Evolutionary conservation across 225 moss, liverwort and hornwort species (phyloP).

Genomic region (Rhytidiadelphus loreus): DNA sequence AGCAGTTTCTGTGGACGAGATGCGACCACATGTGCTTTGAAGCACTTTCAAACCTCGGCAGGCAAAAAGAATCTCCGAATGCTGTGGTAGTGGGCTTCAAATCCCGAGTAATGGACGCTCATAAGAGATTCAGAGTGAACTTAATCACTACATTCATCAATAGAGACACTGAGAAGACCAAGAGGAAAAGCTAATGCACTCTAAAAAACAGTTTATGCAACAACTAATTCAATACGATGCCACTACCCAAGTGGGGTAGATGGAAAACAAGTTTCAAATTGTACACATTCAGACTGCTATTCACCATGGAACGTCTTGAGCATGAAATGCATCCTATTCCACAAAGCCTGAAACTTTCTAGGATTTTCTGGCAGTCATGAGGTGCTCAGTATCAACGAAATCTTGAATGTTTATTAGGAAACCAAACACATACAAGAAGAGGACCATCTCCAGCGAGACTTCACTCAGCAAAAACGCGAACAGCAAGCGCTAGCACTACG

Average conservation of each 20-base stretch:
- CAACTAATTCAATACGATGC: background rate
- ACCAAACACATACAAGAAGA: background rate
- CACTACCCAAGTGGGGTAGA: background rate
- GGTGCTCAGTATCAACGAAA: background rate
- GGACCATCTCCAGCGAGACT: conserved; percentile 15
- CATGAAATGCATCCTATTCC: background rate
- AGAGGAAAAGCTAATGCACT: background rate
- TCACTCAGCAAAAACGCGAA: conserved; percentile 19
- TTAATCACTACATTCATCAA: background rate
- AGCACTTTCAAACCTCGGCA: background rate
- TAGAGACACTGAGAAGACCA: background rate
- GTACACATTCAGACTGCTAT: background rate
- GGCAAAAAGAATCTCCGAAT: background rate
- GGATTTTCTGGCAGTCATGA: background rate
- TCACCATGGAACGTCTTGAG: background rate
- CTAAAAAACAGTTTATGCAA: background rate
- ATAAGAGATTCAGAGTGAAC: background rate
- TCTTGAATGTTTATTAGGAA: conserved; percentile 3
- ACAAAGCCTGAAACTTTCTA: background rate
- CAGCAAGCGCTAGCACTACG: background rate
- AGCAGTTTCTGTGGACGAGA: conserved; percentile 8
- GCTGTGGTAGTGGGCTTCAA: background rate
- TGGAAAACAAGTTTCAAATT: background rate
- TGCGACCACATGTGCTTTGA: background rate
- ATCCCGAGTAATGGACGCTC: background rate